These are phyloP conservation scores for Colletotrichum euphorbiae DNA, from an alignment of 2,329 filamentous ascomycete species.

Conservation along the genomic window DNA sequence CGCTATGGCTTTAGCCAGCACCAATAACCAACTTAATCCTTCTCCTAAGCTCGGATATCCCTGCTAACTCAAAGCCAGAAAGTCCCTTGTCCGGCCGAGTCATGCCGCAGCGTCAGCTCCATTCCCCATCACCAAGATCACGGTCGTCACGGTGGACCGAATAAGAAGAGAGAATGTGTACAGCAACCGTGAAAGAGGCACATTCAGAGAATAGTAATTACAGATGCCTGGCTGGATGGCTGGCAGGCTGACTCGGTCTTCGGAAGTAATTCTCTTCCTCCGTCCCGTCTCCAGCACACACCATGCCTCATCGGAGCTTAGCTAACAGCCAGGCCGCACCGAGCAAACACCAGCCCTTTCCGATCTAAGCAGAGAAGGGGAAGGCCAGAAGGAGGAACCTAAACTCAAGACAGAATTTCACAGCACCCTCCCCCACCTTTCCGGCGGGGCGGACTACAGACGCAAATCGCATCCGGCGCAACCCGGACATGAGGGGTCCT, in stretches of 20 bases:
- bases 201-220: background rate
- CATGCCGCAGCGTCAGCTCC: conserved; percentile 4
- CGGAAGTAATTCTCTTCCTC: background rate
- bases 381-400: background rate
- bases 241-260: background rate
- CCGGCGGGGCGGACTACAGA: conserved; percentile 17
- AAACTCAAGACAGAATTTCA: too few species aligned
- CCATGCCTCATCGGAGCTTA: background rate
- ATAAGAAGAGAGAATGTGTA: too few species aligned
- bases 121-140: background rate
- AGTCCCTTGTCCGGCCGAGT: conserved; percentile 3
- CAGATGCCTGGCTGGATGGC: background rate
- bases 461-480: conserved; percentile 18
- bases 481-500: conserved; percentile 24
- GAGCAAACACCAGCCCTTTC: background rate
- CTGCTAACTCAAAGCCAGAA: background rate
- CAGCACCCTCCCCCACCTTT: conserved; percentile 23
- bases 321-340: background rate
- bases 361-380: background rate
- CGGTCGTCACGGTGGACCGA: too few species aligned
- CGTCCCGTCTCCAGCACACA: background rate
- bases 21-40: background rate
- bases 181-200: background rate
- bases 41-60: background rate
- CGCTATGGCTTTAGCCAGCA: background rate